These are phyloP conservation scores for Mycena amicta DNA, from an alignment of 768 basidiomycete genomes.

Conservation along the genomic window DNA sequence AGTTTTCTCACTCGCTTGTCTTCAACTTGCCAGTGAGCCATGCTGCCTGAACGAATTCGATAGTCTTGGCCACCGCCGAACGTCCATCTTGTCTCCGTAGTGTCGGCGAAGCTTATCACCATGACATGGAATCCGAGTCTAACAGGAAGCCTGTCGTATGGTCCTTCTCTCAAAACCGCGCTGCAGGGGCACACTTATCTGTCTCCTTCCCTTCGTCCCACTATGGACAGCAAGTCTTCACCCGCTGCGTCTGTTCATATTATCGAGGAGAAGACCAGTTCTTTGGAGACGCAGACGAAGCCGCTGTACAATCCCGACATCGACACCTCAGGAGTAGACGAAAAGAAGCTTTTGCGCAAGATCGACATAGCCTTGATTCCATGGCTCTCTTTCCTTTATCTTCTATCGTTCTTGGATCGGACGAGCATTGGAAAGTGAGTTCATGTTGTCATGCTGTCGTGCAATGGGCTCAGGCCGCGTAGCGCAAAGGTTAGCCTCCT, in stretches of 20 bases:
- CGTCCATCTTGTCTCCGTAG: too few relatives aligned
- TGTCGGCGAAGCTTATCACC: too few relatives aligned
- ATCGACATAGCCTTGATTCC: slow-evolving; percentile 73
- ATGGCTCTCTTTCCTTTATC: slow-evolving; percentile 73
- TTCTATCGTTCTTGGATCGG: slow-evolving; percentile 71
- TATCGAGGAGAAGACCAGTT: slow-evolving; percentile 17
- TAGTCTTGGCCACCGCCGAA: too few relatives aligned
- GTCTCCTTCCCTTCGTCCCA: too few relatives aligned
- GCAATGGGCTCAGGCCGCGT: background rate
- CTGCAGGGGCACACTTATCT: too few relatives aligned
- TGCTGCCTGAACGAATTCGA: too few relatives aligned
- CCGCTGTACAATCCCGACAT: slow-evolving; percentile 50
- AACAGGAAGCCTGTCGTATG: too few relatives aligned
- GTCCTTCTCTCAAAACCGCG: too few relatives aligned
- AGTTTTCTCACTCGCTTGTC: too few relatives aligned
- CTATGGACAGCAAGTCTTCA: slow-evolving; percentile 15
- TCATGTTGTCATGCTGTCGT: background rate
- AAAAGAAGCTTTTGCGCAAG: slow-evolving; percentile 56
- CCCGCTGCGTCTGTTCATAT: slow-evolving; percentile 5
- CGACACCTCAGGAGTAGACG: slow-evolving; percentile 57
- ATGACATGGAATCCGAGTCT: too few relatives aligned
- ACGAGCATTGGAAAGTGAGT: slow-evolving; percentile 65
- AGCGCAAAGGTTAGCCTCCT: background rate
- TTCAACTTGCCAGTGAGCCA: too few relatives aligned
- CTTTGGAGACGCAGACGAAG: slow-evolving; percentile 12